A percentile compares a stretch with the other conserved stretches of the same genome.
Conservation (phyloP, 2,329 filamentous ascomycete species). For the Grosmannia penicillata region DNA sequence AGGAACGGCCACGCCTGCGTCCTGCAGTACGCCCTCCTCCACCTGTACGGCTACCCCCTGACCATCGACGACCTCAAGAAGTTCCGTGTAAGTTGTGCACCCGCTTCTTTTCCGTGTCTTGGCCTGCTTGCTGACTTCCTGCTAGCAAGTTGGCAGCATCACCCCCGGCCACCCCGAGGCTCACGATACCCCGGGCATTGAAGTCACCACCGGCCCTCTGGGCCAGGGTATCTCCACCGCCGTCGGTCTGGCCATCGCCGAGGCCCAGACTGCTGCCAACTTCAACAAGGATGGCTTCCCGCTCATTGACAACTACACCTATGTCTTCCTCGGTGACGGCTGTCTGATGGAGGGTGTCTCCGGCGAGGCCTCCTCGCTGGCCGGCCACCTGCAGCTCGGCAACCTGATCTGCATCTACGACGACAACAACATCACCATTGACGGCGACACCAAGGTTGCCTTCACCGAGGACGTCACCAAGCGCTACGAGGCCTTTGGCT, state of each 20-base stretch:
- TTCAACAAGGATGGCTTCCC: conserved; percentile 97
- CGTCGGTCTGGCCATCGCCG: conserved; percentile 92
- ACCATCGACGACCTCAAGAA: conserved; percentile 84
- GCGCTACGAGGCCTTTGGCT: conserved; percentile 94
- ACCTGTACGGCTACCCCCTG: conserved; percentile 84
- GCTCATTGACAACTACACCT: conserved; percentile 93
- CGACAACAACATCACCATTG: conserved; percentile 94
- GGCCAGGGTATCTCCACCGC: conserved; percentile 96
- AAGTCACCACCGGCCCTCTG: conserved; percentile 95
- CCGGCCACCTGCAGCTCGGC: conserved; percentile 92
- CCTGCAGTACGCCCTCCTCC: conserved; percentile 96
- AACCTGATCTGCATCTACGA: conserved; percentile 97
- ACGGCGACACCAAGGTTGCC: conserved; percentile 87
- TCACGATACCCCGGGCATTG: conserved; percentile 90
- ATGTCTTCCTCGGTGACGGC: conserved; percentile 91
- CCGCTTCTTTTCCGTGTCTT: not conserved
- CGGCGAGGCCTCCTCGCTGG: conserved; percentile 77
- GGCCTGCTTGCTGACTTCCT: conserved; percentile 1
- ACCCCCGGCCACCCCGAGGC: conserved; percentile 94
- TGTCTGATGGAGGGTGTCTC: conserved; percentile 98
- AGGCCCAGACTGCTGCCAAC: conserved; percentile 75
- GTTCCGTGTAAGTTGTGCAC: conserved; percentile 64
- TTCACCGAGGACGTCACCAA: conserved; percentile 95
- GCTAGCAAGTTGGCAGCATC: conserved; percentile 47
- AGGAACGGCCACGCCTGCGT: conserved; percentile 99